These are phyloP conservation scores for Backusella macrospora DNA, from an alignment of 192 early-diverging fungal genomes.

Conservation along the genomic window DNA sequence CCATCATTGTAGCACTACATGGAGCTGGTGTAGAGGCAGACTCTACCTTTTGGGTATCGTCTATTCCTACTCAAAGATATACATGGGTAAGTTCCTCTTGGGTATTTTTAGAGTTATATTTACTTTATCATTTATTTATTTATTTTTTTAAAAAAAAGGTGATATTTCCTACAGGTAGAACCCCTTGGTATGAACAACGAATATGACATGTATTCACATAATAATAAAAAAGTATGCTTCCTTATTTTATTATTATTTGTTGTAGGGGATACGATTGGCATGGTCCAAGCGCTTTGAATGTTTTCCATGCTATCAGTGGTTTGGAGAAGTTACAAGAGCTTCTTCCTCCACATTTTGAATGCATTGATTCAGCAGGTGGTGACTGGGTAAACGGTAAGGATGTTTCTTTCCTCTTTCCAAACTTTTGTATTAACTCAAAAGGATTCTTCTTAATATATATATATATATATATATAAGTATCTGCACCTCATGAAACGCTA, in stretches of 20 bases:
- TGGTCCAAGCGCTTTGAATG: slow-evolving; percentile 66
- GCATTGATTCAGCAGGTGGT: not conserved
- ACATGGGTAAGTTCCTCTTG: slow-evolving; percentile 57
- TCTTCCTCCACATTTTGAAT: not conserved
- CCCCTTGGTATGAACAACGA: slow-evolving; percentile 54
- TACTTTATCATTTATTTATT: not conserved
- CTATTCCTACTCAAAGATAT: slow-evolving; percentile 56
- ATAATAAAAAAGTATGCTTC: not conserved
- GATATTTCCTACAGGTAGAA: slow-evolving; percentile 70
- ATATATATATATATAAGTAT: not conserved
- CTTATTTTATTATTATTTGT: not conserved
- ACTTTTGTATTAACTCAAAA: no score
- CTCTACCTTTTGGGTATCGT: slow-evolving; percentile 61
- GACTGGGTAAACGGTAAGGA: slow-evolving; percentile 24
- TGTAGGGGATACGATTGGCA: slow-evolving; percentile 81
- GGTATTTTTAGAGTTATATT: not conserved
- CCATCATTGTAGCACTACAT: slow-evolving; percentile 70
- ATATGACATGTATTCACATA: no score
- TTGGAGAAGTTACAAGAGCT: slow-evolving; percentile 29
- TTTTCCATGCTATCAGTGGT: slow-evolving; percentile 55
- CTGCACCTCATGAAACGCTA: not conserved
- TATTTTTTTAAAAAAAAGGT: slow-evolving; percentile 21
- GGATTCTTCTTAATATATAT: not conserved
- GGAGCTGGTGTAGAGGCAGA: slow-evolving; percentile 72
- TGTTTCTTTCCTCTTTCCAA: not conserved